These are phyloP conservation scores for Mimosa pudica DNA, from an alignment of 306 rosid genomes.

Conservation along the genomic window DNA sequence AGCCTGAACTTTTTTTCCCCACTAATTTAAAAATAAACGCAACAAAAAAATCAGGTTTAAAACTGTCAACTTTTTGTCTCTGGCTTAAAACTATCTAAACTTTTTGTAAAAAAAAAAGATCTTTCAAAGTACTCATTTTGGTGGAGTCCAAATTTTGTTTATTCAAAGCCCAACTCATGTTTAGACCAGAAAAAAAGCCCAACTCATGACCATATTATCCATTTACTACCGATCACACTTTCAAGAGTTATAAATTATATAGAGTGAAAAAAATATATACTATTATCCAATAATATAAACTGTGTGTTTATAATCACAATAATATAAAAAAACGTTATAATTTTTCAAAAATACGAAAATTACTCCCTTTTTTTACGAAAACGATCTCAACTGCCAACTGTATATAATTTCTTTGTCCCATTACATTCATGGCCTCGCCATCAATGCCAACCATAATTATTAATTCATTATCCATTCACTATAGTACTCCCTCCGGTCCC, in stretches of 20 bases:
- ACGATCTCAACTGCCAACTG: background rate
- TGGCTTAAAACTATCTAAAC: background rate
- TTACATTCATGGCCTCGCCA: background rate
- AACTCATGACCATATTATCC: background rate
- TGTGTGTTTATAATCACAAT: background rate
- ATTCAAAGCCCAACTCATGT: background rate
- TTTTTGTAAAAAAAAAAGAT: background rate
- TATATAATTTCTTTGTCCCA: background rate
- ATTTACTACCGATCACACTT: background rate
- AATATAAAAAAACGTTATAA: no score
- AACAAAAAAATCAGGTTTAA: no score
- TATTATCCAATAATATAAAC: no score
- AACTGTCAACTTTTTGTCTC: no score
- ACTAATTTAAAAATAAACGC: no score
- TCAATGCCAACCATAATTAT: background rate
- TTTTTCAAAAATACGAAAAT: no score
- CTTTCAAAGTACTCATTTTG: background rate
- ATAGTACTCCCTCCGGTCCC: no score
- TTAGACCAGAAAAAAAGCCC: no score
- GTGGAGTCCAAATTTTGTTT: background rate
- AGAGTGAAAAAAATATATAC: background rate
- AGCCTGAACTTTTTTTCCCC: background rate
- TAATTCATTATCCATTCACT: background rate
- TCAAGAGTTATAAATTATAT: background rate
- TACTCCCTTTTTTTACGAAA: background rate